Conservation (phyloP, 208 protist genomes). For the Acanthamoeba rhysodes region DNA sequence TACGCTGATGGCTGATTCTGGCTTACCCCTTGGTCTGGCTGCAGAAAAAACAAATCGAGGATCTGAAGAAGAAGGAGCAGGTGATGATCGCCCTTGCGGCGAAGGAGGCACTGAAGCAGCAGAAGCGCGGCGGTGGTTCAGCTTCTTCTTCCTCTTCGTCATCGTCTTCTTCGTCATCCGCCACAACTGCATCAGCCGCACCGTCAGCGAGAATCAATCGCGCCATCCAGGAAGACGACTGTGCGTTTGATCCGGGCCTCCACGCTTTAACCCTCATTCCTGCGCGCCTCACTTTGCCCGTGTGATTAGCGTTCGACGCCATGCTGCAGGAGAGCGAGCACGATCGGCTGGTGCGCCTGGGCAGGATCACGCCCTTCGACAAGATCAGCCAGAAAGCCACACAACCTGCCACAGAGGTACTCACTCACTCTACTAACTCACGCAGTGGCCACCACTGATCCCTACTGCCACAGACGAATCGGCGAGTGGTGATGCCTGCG, state of each 20-base stretch:
- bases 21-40: background rate
- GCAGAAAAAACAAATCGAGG: conserved; percentile 65
- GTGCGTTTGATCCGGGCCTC: background rate
- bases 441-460: background rate
- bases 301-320: conserved; percentile 22
- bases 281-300: background rate
- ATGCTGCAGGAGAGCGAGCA: conserved; percentile 30
- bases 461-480: background rate
- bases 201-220: background rate
- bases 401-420: background rate
- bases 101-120: background rate
- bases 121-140: background rate
- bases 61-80: conserved; percentile 24
- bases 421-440: background rate
- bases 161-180: background rate
- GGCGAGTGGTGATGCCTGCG: background rate
- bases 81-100: conserved; percentile 17
- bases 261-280: background rate
- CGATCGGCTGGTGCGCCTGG: conserved; percentile 28
- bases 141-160: background rate
- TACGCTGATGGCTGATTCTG: background rate
- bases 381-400: conserved; percentile 37
- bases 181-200: background rate
- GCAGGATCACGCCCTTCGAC: conserved; percentile 53
- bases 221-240: conserved; percentile 12